Conservation (phyloP, 176 grass and related monocot genomes). For the Secale cereale region DNA sequence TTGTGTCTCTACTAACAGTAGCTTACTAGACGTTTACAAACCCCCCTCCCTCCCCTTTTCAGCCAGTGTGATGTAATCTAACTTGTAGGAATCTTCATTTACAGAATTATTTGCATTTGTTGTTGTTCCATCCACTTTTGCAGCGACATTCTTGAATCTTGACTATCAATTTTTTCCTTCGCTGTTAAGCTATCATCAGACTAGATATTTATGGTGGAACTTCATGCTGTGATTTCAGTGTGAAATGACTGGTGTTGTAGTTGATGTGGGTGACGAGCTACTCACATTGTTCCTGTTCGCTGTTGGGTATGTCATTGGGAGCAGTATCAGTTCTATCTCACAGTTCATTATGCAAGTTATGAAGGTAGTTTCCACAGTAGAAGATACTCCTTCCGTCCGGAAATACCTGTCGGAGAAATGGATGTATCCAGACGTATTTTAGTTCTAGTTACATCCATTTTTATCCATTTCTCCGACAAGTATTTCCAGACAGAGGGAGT, state of each 20-base stretch:
- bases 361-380: constrained; percentile 51
- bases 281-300: constrained; percentile 92
- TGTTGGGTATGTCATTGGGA: constrained; percentile 98
- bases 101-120: background rate
- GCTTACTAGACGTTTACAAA: background rate
- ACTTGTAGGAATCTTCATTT: background rate
- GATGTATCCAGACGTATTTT: too few relatives aligned
- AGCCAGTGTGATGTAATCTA: background rate
- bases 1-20: background rate
- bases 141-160: constrained; percentile 9
- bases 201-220: constrained; percentile 27
- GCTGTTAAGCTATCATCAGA: background rate
- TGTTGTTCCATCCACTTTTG: background rate
- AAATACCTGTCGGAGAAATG: too few relatives aligned
- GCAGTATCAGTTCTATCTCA: constrained; percentile 92
- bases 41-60: background rate
- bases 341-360: constrained; percentile 92
- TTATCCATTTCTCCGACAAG: too few relatives aligned
- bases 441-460: too few relatives aligned
- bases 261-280: constrained; percentile 95
- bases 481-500: too few relatives aligned
- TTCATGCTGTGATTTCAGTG: constrained; percentile 76
- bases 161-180: background rate
- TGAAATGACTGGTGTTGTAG: constrained; percentile 99
- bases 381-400: background rate